A percentile compares a stretch with the other conserved stretches of the same genome.
Evolutionary conservation across 1,284 basidiomycete genomes (phyloP).

Genomic region (Tilletia setariae): DNA sequence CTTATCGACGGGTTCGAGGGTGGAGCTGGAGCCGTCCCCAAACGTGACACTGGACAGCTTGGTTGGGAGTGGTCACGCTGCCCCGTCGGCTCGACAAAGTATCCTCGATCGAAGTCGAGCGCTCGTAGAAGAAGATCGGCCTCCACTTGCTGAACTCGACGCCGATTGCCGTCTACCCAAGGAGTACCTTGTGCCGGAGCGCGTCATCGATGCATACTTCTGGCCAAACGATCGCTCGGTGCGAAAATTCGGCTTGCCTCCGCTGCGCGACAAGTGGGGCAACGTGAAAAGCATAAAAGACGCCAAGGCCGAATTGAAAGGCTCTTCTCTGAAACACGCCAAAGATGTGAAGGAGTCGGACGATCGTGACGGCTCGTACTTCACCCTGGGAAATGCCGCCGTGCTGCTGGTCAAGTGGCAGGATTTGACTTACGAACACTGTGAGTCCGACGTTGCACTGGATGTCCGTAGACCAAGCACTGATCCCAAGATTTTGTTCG

Average conservation of each 20-base stretch:
- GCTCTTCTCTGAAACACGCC: constrained; percentile 14
- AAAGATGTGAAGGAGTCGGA: constrained; percentile 19
- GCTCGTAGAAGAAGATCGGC: constrained; percentile 22
- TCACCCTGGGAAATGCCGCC: constrained; percentile 28
- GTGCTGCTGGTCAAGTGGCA: constrained; percentile 70
- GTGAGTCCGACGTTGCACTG: constrained; percentile 57
- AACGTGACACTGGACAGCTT: background rate
- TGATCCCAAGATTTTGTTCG: constrained; percentile 23
- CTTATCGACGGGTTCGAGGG: constrained; percentile 29
- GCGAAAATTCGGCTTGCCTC: background rate
- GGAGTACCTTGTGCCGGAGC: constrained; percentile 37
- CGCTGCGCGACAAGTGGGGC: constrained; percentile 4
- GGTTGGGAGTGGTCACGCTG: constrained; percentile 18
- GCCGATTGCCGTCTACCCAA: constrained; percentile 35
- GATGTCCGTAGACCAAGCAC: background rate
- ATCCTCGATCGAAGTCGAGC: background rate
- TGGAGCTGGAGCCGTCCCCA: constrained; percentile 36
- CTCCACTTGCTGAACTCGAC: constrained; percentile 34
- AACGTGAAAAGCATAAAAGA: constrained; percentile 7
- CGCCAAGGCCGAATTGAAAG: background rate
- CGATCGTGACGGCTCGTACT: constrained; percentile 24
- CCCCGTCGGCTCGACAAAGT: background rate
- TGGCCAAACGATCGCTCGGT: constrained; percentile 10
- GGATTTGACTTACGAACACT: constrained; percentile 81
- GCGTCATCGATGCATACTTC: constrained; percentile 35